These are phyloP conservation scores for Obba rivulosa DNA, from an alignment of 768 basidiomycete species.

Conservation along the genomic window DNA sequence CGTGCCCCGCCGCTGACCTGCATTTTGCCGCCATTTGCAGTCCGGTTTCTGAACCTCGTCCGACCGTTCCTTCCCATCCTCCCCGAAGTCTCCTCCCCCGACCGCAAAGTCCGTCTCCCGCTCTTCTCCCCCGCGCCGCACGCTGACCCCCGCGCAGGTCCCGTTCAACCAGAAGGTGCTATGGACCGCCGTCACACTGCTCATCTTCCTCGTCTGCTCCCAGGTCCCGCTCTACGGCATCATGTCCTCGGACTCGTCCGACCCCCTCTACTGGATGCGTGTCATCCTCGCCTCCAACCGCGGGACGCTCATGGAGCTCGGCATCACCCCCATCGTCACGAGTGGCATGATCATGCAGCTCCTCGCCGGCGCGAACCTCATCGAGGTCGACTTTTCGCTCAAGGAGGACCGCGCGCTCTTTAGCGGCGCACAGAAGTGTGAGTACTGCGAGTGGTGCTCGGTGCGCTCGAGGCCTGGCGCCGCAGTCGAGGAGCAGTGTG, in stretches of 20 bases:
- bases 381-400: conserved; percentile 94
- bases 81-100: conserved; percentile 96
- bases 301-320: conserved; percentile 98
- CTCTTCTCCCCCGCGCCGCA: neutral
- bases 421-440: conserved; percentile 94
- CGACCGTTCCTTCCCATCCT: conserved; percentile 95
- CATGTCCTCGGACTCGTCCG: conserved; percentile 98
- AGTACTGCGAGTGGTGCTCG: no score
- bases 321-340: conserved; percentile 96
- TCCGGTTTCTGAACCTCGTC: conserved; percentile 97
- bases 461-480: no score
- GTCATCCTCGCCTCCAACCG: conserved; percentile 98
- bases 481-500: no score
- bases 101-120: conserved; percentile 72
- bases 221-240: conserved; percentile 99
- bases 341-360: conserved; percentile 99
- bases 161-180: conserved; percentile 97
- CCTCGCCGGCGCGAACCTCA: conserved; percentile 92
- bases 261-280: conserved; percentile 99
- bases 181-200: conserved; percentile 98
- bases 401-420: conserved; percentile 97
- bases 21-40: conserved; percentile 35
- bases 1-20: conserved; percentile 4
- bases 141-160: conserved; percentile 45
- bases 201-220: conserved; percentile 99